These are phyloP conservation scores for Gossypium herbaceum DNA, from an alignment of 345 rosid genomes.

Conservation along the genomic window DNA sequence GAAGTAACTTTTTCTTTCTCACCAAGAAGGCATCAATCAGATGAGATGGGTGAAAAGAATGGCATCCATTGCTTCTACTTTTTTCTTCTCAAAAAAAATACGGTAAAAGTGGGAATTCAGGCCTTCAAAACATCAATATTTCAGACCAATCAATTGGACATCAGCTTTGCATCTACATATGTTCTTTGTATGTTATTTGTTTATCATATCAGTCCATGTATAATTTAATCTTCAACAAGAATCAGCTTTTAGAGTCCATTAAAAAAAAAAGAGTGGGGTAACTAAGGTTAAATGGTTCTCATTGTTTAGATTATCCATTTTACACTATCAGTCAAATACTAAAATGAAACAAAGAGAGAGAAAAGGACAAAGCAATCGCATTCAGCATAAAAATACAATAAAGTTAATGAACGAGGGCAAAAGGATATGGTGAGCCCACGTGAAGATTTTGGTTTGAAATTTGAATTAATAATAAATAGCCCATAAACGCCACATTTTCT, in stretches of 20 bases:
- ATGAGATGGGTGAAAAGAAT: neutral
- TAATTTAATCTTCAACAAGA: neutral
- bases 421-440: neutral
- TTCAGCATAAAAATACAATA: neutral
- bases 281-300: neutral
- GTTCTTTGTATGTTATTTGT: neutral
- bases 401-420: neutral
- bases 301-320: neutral
- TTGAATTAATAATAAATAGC: neutral
- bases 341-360: neutral
- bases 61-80: neutral
- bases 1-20: neutral
- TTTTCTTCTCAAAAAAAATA: neutral
- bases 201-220: neutral
- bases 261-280: neutral
- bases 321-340: no score
- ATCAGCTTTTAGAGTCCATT: neutral
- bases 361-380: conserved; percentile 8
- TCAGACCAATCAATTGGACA: neutral
- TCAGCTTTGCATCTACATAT: conserved; percentile 4
- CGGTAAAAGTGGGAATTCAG: neutral
- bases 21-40: neutral
- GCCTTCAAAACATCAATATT: neutral
- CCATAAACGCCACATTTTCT: neutral
- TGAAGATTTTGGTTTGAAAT: neutral